Base-by-base conservation (phyloP, 2,329 filamentous ascomycete genomes). In the Xylaria sp. region DNA sequence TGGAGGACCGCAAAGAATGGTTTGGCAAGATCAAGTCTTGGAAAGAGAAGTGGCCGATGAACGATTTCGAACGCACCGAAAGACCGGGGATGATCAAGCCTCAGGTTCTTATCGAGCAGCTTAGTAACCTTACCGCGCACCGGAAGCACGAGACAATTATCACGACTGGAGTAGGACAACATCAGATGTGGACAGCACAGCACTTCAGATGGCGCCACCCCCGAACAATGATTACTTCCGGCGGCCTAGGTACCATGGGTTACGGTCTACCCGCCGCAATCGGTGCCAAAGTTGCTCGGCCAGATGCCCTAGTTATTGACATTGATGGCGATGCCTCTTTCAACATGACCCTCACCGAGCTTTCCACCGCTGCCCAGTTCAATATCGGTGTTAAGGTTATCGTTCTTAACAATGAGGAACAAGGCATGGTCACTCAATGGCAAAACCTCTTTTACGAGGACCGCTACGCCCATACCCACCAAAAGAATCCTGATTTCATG, bases 321-420 rank as follows among this genome's bases (percentile, higher is more conserved):
- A 97, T 98, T 76, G 96, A 99, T 79, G 96, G 96, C 70, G 96
- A 98, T 79, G 96, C 95, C n/a, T 98, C 94, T 3, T 98, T 99
- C 85, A 93, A 93, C 86, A 98, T 99, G 96, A 98, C 96, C 5
- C 86, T 98, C 68, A 98, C 95, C 1, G 96, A 99, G 83, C 89
- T 99, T 61, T 93, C 92, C 54, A 98, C 95, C 1, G 94, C 94
- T 50, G 89, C 92, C 8, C 94, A 99, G 82, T 98, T 98, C 85
- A 93, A 96, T 83, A 98, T 98, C 79, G 94, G 93, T 32, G 90
- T 97, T 81, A 98, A 98, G 87, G 87, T 98, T 69, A 93, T 98
- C 75, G 86, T 98, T 24, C 82, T 99, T 64, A 98, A 98, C 86
- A 99, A 97, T 81, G 94, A 97, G 81, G 94, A 98, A 82, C 95